A percentile compares a stretch with the other conserved stretches of the same genome.
Conservation (phyloP, 2,329 filamentous ascomycete genomes). For the Curvularia eragrostidis region DNA sequence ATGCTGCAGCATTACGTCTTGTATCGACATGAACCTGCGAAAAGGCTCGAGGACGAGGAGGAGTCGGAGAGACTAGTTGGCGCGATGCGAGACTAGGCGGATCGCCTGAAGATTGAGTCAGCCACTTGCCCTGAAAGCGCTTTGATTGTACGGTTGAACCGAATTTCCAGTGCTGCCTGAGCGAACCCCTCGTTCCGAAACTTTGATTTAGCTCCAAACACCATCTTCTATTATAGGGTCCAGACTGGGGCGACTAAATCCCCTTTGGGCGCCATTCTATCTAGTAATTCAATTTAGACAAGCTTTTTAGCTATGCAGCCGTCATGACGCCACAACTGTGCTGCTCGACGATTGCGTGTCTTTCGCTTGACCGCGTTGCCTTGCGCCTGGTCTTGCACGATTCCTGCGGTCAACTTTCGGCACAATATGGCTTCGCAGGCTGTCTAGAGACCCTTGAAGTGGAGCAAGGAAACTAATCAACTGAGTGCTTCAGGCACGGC, state of each 20-base stretch:
- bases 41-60: constrained; percentile 39
- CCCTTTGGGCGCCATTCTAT: background rate
- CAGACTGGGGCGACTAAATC: background rate
- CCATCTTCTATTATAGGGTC: background rate
- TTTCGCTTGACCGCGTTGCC: background rate
- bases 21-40: constrained; percentile 58
- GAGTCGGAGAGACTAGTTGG: constrained; percentile 35
- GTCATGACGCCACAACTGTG: background rate
- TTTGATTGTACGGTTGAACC: background rate
- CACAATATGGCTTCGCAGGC: background rate
- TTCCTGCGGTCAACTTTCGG: background rate
- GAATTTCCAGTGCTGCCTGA: background rate
- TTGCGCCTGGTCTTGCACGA: background rate
- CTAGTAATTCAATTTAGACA: background rate
- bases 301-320: background rate
- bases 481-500: background rate
- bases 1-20: constrained; percentile 87
- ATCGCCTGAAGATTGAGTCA: background rate
- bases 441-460: background rate
- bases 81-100: background rate
- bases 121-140: background rate
- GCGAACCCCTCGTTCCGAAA: background rate
- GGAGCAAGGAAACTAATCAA: background rate
- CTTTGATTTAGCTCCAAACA: background rate
- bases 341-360: background rate